Evolutionary conservation across 305 asterid genomes (phyloP), one percentile per base, ranked within the genome.

Genomic region (Nicotiana rustica): DNA sequence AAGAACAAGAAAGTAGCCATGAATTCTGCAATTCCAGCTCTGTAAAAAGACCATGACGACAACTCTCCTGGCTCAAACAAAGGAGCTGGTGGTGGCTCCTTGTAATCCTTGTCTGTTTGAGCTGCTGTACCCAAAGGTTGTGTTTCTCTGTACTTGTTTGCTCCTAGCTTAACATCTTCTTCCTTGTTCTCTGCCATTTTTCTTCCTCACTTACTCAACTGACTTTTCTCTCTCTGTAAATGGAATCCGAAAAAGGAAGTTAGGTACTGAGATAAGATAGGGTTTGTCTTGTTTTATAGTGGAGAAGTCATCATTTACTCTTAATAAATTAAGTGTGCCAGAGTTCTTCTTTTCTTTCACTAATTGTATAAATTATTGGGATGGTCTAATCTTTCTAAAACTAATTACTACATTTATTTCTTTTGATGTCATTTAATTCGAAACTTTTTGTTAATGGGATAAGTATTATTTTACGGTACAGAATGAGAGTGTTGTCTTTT

Each of bases 51-150:
- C 84, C 84, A 81, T 68, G 84, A 81, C 6, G 84, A 81, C 21
- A 81, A 18, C 13, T 81, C 84, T 2, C 84, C 84, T 15, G 84
- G 84, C 15, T 81, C 84, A 70, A 81, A 81, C n/a, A 81, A 47
- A 3, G 84, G 84, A 33, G 80, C 84, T 70, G 84, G 84, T 57
- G 84, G 84, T 81, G 84, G 84, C 35, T 81, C 84, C 5, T 81
- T 81, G 18, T 81, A 81, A 41, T 81, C 84, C 14, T 81, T 81
- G 18, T 81, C 84, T 70, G 84, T 68, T 70, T 81, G 84, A 10
- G 84, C 84, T 2, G 84, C 80, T 70, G 80, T 81, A 0, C 84
- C 84, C 17, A 81, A 19, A 0, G 84, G 84, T 6, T 81, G 84
- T 2, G 79, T 70, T 29, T 81, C 84, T 19, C 61, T 81, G 52